Conservation (phyloP, 2,329 filamentous ascomycete species). For the Thielaviopsis ethacetica region DNA sequence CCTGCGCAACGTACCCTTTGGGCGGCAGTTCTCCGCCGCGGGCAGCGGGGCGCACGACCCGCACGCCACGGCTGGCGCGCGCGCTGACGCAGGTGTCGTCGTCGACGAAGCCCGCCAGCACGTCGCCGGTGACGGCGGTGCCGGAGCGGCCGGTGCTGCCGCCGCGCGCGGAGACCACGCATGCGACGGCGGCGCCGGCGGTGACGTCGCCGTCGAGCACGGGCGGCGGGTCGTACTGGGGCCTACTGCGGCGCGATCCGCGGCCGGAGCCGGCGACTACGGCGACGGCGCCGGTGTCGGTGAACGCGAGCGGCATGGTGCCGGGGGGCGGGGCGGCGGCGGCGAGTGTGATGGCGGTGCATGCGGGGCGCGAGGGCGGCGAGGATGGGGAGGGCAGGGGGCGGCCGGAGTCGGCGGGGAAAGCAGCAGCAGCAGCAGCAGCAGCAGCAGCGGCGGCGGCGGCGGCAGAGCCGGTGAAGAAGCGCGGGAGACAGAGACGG, state of each 20-base stretch:
- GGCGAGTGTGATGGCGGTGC: not conserved
- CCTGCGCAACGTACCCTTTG: not conserved
- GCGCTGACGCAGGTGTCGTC: not conserved
- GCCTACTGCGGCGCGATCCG: not conserved
- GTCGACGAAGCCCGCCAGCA: not conserved
- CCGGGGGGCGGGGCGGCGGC: too few relatives aligned
- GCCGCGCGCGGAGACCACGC: not conserved
- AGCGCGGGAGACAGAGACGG: not conserved
- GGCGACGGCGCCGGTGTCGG: not conserved
- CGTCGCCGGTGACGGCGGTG: too few relatives aligned
- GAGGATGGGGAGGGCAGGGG: too few relatives aligned
- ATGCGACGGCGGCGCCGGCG: not conserved
- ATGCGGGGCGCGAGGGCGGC: not conserved
- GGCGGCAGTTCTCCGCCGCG: not conserved
- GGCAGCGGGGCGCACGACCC: not conserved
- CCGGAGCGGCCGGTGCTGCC: not conserved
- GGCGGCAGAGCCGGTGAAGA: not conserved
- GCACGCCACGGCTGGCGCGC: not conserved
- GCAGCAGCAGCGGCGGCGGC: not conserved
- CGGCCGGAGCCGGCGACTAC: constrained; percentile 2
- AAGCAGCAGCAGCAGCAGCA: not conserved
- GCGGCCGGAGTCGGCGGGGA: not conserved
- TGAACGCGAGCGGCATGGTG: not conserved
- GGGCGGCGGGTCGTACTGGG: not conserved
- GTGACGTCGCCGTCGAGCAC: not conserved